Base-by-base conservation (phyloP, 2,329 filamentous ascomycete species). In the Rhynchosporium secalis region DNA sequence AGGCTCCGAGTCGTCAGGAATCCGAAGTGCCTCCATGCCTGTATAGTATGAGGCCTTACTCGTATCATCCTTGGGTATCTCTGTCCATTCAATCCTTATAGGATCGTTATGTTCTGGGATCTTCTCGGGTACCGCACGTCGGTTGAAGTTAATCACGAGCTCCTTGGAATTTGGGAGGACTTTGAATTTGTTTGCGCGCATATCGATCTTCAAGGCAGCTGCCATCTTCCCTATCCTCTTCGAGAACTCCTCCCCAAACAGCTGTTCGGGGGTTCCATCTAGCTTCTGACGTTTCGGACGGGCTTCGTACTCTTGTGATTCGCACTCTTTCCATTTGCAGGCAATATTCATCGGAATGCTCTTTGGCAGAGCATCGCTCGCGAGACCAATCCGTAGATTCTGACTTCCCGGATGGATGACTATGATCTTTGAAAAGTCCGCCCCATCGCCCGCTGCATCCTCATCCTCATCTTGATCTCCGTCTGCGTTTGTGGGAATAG, bases 111-210 rank as follows among this genome's bases (percentile, higher is more conserved):
- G 95, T 72, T 95, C 90, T 4, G 90, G 88, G 64, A 99, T 98
- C 55, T 89, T 84, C 69, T 98, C 95, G 6, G 92, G 88, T 40
- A 90, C 86, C 0, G 87, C 90, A 54, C 91, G 85, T 58, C 90
- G 86, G 76, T 99, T 99, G 81, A 91, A 98, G 73, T 96, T 98
- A 67, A 93, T 86, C 1, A 97, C 94, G 62, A 97, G 81, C 73
- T 99, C 95, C 75, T 96, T 96, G 0, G 93, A 97, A 74, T 98
- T 98, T n/a, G 95, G 95, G 56, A 98, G 78, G 15, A 97, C 93
- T 74, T 96, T 90, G 73, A 92, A 88, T 81, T 98, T 98, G 78
- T 96, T 96, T 69, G 87, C 85, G 65, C 94, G 88, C 91, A 98
- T 96, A 57, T 92, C 90, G 2, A 88, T 79, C 77, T 96, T 96